Evolutionary conservation across 176 grass and related monocot species (phyloP).

Genomic region (Zea mays): Zm-B73-REFERENCE-NAM-5.0 NC_050099.1:180343501-180344000

Average conservation of each 20-base stretch:
- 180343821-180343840: constrained; percentile 60
- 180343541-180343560: background rate
- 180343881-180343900: constrained; percentile 69
- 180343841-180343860: constrained; percentile 76
- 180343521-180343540: background rate
- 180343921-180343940: constrained; percentile 89
- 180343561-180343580: too few species aligned
- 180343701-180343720: constrained; percentile 39
- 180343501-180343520: constrained; percentile 68
- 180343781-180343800: background rate
- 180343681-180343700: constrained; percentile 61
- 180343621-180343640: constrained; percentile 98
- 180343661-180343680: constrained; percentile 59
- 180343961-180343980: constrained; percentile 15
- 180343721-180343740: background rate
- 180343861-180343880: constrained; percentile 64
- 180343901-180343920: constrained; percentile 77
- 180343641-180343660: constrained; percentile 83
- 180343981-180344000: constrained; percentile 52
- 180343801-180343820: background rate
- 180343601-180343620: constrained; percentile 42
- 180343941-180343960: constrained; percentile 64
- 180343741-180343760: background rate
- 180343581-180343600: background rate
- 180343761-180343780: background rate